Conservation (phyloP, 176 grass and related monocot species). For the Musa itinerans region DNA sequence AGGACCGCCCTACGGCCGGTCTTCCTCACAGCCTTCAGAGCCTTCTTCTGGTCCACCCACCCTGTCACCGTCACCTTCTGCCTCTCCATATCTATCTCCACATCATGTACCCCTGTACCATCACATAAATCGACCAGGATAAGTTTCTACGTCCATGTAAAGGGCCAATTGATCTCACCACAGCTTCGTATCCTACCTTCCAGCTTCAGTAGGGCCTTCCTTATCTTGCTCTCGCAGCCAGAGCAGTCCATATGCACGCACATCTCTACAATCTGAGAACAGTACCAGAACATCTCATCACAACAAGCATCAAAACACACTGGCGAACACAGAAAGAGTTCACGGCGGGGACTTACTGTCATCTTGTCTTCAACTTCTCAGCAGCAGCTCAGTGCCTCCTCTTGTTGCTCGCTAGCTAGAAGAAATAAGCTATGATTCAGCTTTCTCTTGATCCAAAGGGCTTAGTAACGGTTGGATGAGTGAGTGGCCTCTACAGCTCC, state of each 20-base stretch:
- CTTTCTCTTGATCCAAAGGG: too few species aligned
- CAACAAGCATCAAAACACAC: too few species aligned
- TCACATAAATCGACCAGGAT: neutral
- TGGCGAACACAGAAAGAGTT: too few species aligned
- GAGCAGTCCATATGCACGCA: constrained; percentile 63
- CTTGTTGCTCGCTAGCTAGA: too few species aligned
- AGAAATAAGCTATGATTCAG: too few species aligned
- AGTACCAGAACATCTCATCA: neutral
- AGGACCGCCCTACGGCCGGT: constrained; percentile 49
- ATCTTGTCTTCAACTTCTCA: too few species aligned
- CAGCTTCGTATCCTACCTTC: constrained; percentile 24
- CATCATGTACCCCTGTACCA: constrained; percentile 48
- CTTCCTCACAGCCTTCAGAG: constrained; percentile 50
- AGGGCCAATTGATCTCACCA: neutral
- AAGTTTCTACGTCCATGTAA: neutral
- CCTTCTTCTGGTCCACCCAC: constrained; percentile 53
- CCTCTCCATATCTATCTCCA: constrained; percentile 44
- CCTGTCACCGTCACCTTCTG: constrained; percentile 64
- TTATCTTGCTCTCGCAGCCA: constrained; percentile 75
- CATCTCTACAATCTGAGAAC: constrained; percentile 58
- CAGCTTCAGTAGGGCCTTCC: constrained; percentile 43
- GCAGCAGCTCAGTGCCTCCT: too few species aligned
- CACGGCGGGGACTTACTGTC: too few species aligned
- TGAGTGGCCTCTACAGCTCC: too few species aligned
- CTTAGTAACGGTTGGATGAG: too few species aligned